A percentile compares a stretch with the other conserved stretches of the same genome.
phyloP scores from a whole-genome alignment of 2,329 filamentous ascomycete species.

The Nothophaeocryptopus gaeumannii region DNA sequence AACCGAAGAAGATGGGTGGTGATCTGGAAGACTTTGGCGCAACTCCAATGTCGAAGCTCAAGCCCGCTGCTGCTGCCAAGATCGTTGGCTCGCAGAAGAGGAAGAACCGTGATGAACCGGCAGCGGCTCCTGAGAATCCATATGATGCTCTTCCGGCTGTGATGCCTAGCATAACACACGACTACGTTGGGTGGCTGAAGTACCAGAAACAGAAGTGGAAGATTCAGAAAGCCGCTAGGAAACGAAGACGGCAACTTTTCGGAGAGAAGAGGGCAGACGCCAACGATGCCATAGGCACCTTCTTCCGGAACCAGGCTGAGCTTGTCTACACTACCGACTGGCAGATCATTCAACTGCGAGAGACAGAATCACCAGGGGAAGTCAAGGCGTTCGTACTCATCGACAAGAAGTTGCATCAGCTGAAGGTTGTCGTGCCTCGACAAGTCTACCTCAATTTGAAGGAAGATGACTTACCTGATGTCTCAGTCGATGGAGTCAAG shows the following conservation, averaged over 20 bases:
- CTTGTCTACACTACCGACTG: slow-evolving; percentile 86
- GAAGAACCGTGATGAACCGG: slow-evolving; percentile 45
- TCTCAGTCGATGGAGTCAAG: slow-evolving; percentile 78
- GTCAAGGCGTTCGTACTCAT: slow-evolving; percentile 89
- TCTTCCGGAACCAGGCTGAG: slow-evolving; percentile 91
- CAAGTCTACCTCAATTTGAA: slow-evolving; percentile 91
- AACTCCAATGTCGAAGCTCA: slow-evolving; percentile 41
- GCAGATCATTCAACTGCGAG: slow-evolving; percentile 85
- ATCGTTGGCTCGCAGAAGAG: slow-evolving; percentile 44
- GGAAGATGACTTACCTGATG: slow-evolving; percentile 78
- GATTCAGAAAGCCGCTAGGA: slow-evolving; percentile 86
- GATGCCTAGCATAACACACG: slow-evolving; percentile 80
- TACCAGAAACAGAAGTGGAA: slow-evolving; percentile 99
- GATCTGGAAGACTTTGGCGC: slow-evolving; percentile 50
- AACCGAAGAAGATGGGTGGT: slow-evolving; percentile 56
- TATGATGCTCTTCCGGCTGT: slow-evolving; percentile 76
- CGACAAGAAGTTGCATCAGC: slow-evolving; percentile 81
- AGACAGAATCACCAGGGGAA: slow-evolving; percentile 79
- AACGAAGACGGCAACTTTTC: slow-evolving; percentile 84
- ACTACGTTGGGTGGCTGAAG: slow-evolving; percentile 82
- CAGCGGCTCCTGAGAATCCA: slow-evolving; percentile 65
- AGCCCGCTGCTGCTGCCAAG: slow-evolving; percentile 41
- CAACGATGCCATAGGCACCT: slow-evolving; percentile 61
- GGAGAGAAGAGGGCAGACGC: slow-evolving; percentile 70
- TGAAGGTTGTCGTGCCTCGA: slow-evolving; percentile 86